Base-by-base conservation (phyloP, 768 basidiomycete genomes). In the Mycena pura region DNA sequence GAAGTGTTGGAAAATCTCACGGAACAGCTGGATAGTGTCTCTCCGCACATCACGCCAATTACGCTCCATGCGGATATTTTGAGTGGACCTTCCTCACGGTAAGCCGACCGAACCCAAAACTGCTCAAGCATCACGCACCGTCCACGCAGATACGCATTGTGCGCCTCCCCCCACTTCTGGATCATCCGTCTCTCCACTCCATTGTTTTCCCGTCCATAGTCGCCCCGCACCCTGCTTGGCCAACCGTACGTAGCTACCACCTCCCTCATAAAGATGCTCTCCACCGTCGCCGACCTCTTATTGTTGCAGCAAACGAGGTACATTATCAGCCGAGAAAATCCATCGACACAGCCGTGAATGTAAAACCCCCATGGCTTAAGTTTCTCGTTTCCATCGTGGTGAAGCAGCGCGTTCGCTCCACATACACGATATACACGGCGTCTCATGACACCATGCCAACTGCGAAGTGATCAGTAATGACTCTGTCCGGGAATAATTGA, bases 341-440 rank as follows among this genome's bases (percentile, higher is more conserved):
- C 80, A 64, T 82, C 78, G 19, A 79, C 64, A 52, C 74, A 70
- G 0, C 75, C 75, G 65, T 76, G 74, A 6, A 76, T 69, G 22
- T 72, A 72, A 60, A 76, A 69, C 8, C 75, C 75, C 76, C 77
- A 79, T 0, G 61, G 71, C 9, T 70, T 67, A 0, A 79, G 56
- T 48, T 76, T 78, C 50, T 79, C 74, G 50, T 78, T 75, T 2
- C 75, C 71, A 64, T 78, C 76, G 21, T 68, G 57, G 60, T 78
- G 77, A 76, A 76, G 77, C 0, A 76, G 68, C 0, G 71, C 68
- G 51, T 76, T 76, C 21, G 74, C 68, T 3, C 70, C 69, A 9
- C 67, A 64, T 0, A 76, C 74, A 2, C 60, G 47, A 56, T 78
- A 78, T 7, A 74, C 71, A 2, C 71, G 57, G 1, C 53, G 43